Conservation (phyloP, 2,329 filamentous ascomycete genomes). For the Fusarium xyrophilum region DNA sequence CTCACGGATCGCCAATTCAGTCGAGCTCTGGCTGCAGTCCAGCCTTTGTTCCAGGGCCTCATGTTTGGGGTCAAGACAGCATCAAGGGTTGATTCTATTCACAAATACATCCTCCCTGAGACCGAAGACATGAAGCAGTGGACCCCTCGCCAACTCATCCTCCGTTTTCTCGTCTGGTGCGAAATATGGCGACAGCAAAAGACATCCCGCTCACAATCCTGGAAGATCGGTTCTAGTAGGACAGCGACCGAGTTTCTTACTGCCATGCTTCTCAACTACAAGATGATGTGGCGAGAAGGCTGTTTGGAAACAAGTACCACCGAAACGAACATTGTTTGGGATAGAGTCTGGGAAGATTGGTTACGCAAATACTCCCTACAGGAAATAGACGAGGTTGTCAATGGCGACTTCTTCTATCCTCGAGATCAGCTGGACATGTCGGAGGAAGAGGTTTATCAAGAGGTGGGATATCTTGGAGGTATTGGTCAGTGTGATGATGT, state of each 20-base stretch:
- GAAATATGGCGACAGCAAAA: constrained; percentile 40
- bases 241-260: constrained; percentile 34
- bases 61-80: constrained; percentile 30
- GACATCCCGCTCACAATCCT: constrained; percentile 26
- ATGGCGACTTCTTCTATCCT: constrained; percentile 20
- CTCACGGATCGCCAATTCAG: constrained; percentile 5
- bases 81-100: not conserved
- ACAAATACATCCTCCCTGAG: constrained; percentile 12
- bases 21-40: constrained; percentile 7
- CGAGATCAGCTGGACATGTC: constrained; percentile 25
- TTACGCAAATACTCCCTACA: constrained; percentile 34
- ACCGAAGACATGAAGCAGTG: not conserved
- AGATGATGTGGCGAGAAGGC: constrained; percentile 27
- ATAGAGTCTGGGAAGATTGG: constrained; percentile 44
- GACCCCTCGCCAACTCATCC: constrained; percentile 19
- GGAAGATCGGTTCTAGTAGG: constrained; percentile 28
- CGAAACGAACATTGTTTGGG: constrained; percentile 20
- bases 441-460: constrained; percentile 31
- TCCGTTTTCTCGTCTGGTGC: constrained; percentile 38
- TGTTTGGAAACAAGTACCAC: constrained; percentile 23
- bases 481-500: constrained; percentile 28
- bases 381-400: not conserved
- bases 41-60: constrained; percentile 18
- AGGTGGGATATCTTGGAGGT: constrained; percentile 42
- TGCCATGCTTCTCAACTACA: constrained; percentile 36